These are phyloP conservation scores for Colletotrichum costaricense DNA, from an alignment of 2,329 filamentous ascomycete genomes.

Conservation along the genomic window DNA sequence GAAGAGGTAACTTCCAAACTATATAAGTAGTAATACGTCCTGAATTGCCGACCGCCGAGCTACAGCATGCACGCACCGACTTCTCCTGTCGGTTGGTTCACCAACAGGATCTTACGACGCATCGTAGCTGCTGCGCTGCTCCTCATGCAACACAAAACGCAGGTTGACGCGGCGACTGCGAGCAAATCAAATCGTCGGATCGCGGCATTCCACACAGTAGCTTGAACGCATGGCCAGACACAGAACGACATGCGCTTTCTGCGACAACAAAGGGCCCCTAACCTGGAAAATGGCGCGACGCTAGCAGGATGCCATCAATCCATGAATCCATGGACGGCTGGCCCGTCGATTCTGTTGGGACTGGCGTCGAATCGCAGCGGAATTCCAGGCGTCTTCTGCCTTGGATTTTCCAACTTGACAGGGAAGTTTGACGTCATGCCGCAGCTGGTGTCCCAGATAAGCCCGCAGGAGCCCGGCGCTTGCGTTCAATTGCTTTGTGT, in stretches of 20 bases:
- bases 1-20: not conserved
- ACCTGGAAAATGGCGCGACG: constrained; percentile 17
- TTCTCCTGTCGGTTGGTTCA: not conserved
- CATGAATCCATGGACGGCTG: not conserved
- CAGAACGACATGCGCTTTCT: constrained; percentile 4
- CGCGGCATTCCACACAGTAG: constrained; percentile 7
- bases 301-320: constrained; percentile 1
- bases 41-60: not conserved
- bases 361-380: not conserved
- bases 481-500: not conserved
- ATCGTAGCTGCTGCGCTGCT: not conserved
- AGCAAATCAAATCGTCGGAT: constrained; percentile 16
- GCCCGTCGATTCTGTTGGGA: constrained; percentile 3
- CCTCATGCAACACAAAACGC: not conserved
- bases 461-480: constrained; percentile 12
- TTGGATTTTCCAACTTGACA: constrained; percentile 12
- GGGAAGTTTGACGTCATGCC: constrained; percentile 31
- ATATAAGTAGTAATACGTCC: not conserved
- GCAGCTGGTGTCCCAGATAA: constrained; percentile 18
- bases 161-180: constrained; percentile 23
- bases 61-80: not conserved
- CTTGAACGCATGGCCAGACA: not conserved
- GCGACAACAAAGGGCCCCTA: not conserved
- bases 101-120: not conserved
- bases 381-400: constrained; percentile 16